Base-by-base conservation (phyloP, 2,329 filamentous ascomycete genomes). In the Pseudocercospora fuligena region DNA sequence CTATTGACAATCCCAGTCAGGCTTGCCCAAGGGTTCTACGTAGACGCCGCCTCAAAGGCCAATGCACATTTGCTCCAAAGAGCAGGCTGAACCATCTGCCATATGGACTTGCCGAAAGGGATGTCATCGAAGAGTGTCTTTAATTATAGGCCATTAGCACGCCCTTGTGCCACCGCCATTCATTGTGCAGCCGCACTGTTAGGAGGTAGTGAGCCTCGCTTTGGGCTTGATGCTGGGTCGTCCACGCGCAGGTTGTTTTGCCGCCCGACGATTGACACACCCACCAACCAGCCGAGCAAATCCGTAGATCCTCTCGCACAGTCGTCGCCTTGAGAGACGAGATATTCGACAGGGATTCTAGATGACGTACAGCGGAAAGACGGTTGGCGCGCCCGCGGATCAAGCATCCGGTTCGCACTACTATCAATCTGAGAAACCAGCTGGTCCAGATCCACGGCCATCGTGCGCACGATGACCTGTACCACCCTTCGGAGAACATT, bases 281-380 rank as follows among this genome's bases (percentile, higher is more conserved):
- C n/a, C 46, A 25, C 9, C 46, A 23, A 21, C n/a, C 46, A 25
- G 40, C 65, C 65, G 65, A 66, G 65, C 31, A 66, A 58, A 54
- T 66, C 65, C 65, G 65, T 54, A 23, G 19, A 29, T 8, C 36
- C 14, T 53, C 16, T 29, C 51, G 19, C 47, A 31, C 46, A 25
- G 61, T 21, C 62, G 53, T 19, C 53, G 53, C n/a, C 36, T 49
- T 43, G 40, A 46, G 36, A 59, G 29, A 5, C 25, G 29, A 46
- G 43, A 21, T 27, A 43, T 27, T 33, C 56, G 51, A 63, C 57
- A 43, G 61, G 57, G 57, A 58, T 64, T 33, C 8, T 31, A 8
- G 29, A n/a, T 64, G 61, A 63, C 57, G 65, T 60, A 61, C 61
- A 64, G 65, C 54, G 64, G 61, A 21, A 58, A 19, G 31, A 61